phyloP scores from a whole-genome alignment of 2,329 filamentous ascomycete species.

The Malbranchea cinnamomea region DNA sequence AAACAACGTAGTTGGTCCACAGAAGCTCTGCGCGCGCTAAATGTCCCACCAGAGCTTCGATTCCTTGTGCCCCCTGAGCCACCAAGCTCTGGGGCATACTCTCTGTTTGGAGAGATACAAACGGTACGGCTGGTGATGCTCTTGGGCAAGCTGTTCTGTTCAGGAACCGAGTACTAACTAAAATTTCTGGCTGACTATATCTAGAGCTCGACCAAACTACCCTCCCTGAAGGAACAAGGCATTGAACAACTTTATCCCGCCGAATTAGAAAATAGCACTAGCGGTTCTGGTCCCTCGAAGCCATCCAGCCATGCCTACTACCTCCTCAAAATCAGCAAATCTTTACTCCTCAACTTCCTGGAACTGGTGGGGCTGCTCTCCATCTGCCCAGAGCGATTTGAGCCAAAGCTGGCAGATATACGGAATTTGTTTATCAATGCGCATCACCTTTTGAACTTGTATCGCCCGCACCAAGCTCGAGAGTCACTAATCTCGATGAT shows the following conservation, averaged over 20 bases:
- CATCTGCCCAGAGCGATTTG: constrained; percentile 50
- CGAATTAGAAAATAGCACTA: constrained; percentile 35
- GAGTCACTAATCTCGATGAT: constrained; percentile 78
- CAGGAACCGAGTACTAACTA: constrained; percentile 8
- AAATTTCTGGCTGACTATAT: constrained; percentile 14
- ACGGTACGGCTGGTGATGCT: constrained; percentile 25
- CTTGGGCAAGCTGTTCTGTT: constrained; percentile 5
- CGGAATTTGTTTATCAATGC: constrained; percentile 77
- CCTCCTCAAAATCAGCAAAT: constrained; percentile 67
- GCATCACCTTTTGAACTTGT: constrained; percentile 86
- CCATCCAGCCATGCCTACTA: constrained; percentile 40
- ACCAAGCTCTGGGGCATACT: constrained; percentile 55
- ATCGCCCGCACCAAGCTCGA: constrained; percentile 79
- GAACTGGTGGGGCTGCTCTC: constrained; percentile 62
- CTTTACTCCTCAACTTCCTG: constrained; percentile 74
- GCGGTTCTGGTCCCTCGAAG: no score
- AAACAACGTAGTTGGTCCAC: constrained; percentile 20
- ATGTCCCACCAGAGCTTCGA: constrained; percentile 55
- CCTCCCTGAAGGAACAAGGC: constrained; percentile 52
- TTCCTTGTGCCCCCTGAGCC: constrained; percentile 69
- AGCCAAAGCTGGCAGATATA: constrained; percentile 62
- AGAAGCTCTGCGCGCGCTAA: constrained; percentile 20
- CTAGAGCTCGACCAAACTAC: constrained; percentile 46
- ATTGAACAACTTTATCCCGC: constrained; percentile 55
- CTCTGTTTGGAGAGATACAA: constrained; percentile 56